Evolutionary conservation across 768 basidiomycete species (phyloP), one percentile per base, ranked within the genome.

Genomic region (Postia placenta): DNA sequence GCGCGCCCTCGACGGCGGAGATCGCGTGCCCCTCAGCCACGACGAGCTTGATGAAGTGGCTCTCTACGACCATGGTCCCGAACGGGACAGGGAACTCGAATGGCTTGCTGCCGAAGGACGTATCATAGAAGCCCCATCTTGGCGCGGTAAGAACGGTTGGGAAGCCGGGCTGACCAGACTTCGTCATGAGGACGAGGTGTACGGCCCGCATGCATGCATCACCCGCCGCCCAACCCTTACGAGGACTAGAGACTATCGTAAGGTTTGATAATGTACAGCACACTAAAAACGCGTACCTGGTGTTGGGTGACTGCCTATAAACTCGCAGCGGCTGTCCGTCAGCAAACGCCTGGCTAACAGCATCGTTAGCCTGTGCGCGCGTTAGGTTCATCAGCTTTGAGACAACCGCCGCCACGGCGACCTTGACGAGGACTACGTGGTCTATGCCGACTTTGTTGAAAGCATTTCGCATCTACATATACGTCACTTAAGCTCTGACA

Each of bases 221-320:
- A n/a, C 50, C 50, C 12, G 37, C 50, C 11, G 50, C 50, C 50
- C 50, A 51, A 35, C 50, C 50, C 45, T 51, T 51, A 24, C 50
- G 44, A 2, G 50, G 44, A 35, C 50, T 51, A 45, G 17, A 35
- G 15, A 33, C 24, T 42, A 42, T 7, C 5, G 11, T 42, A 11
- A 42, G 35, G 6, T 39, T 9, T 19, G 19, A 25, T 23, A 45
- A 36, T 46, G 5, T 19, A 17, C 9, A n/a, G 28, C 4, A 24
- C 17, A 37, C 4, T 11, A n/a, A 33, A 44, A 5, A n/a, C 11
- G 4, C 45, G 11, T 37, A 48, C 47, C 47, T 48, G 4, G 50
- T 51, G 50, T 51, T 51, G 14, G 50, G 50, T 11, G 50, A 51
- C 14, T 51, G 50, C 12, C 50, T 49, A 36, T 51, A 51, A n/a